phyloP scores from a whole-genome alignment of 768 basidiomycete genomes.

The Boletus insuetus region DNA sequence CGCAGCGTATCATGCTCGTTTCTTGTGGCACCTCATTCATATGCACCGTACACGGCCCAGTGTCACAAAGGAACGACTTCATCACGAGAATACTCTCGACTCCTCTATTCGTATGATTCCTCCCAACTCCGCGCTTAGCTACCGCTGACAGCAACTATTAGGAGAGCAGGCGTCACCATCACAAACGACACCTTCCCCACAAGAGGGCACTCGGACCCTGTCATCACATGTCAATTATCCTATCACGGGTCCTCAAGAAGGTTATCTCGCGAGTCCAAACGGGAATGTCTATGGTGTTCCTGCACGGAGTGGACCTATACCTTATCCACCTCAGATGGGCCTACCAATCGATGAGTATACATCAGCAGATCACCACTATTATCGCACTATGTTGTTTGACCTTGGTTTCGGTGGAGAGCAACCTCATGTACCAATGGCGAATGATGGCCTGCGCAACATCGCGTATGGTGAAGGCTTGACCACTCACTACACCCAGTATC shows the following conservation, averaged over 20 bases:
- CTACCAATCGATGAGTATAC: conserved; percentile 22
- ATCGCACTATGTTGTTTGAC: conserved; percentile 72
- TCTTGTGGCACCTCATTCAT: conserved; percentile 69
- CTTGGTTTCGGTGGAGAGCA: conserved; percentile 59
- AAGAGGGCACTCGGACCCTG: conserved; percentile 11
- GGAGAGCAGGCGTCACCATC: conserved; percentile 20
- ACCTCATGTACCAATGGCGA: conserved; percentile 17
- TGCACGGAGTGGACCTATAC: conserved; percentile 12
- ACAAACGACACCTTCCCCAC: conserved; percentile 26
- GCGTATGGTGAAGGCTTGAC: conserved; percentile 36
- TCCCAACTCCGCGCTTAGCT: not conserved
- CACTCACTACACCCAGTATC: conserved; percentile 33
- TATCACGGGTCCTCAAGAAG: conserved; percentile 17
- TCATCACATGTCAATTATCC: conserved; percentile 15
- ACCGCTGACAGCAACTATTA: conserved; percentile 12
- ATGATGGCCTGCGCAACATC: conserved; percentile 24
- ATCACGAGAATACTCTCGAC: conserved; percentile 49
- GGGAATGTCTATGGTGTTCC: conserved; percentile 13
- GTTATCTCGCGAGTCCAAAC: conserved; percentile 13
- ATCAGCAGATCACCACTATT: conserved; percentile 65
- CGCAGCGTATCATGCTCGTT: conserved; percentile 77
- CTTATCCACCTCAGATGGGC: conserved; percentile 35
- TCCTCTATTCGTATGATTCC: conserved; percentile 47
- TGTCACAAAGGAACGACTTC: conserved; percentile 36
- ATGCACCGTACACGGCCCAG: conserved; percentile 50